These are phyloP conservation scores for Geoglossum cookeanum DNA, from an alignment of 2,329 filamentous ascomycete genomes.

Conservation along the genomic window DNA sequence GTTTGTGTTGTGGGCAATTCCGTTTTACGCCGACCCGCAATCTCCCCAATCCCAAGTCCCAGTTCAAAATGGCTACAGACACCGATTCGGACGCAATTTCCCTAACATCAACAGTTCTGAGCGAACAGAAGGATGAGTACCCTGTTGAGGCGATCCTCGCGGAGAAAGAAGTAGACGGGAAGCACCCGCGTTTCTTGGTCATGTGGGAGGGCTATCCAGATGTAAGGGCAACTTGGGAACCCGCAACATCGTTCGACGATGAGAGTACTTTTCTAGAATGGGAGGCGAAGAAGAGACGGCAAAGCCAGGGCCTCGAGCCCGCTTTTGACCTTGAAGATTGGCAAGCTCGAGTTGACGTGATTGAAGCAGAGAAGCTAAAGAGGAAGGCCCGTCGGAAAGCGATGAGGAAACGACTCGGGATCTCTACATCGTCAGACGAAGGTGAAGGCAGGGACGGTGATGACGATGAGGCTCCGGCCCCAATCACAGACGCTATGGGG, in stretches of 20 bases:
- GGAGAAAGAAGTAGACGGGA: slow-evolving; percentile 21
- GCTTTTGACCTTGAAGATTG: slow-evolving; percentile 19
- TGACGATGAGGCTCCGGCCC: not conserved
- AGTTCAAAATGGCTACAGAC: slow-evolving; percentile 5
- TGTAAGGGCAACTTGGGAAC: slow-evolving; percentile 37
- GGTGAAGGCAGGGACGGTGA: not conserved
- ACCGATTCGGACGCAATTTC: slow-evolving; percentile 32
- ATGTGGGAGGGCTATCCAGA: slow-evolving; percentile 43
- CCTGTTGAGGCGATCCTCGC: slow-evolving; percentile 34
- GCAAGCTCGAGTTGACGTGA: slow-evolving; percentile 13
- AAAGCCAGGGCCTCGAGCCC: slow-evolving; percentile 14
- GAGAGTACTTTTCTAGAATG: slow-evolving; percentile 23
- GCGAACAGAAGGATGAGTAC: slow-evolving; percentile 29
- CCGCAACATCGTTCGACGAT: slow-evolving; percentile 21
- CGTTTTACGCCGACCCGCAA: not conserved
- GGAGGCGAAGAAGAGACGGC: slow-evolving; percentile 17
- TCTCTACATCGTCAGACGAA: not conserved
- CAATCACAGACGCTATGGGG: too few relatives aligned
- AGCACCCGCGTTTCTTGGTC: slow-evolving; percentile 34
- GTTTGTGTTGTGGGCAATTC: not conserved
- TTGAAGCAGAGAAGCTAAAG: slow-evolving; percentile 10
- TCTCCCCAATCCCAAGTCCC: slow-evolving; percentile 2
- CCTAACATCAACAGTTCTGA: slow-evolving; percentile 31
- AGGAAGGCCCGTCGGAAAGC: slow-evolving; percentile 12
- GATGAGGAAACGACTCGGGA: slow-evolving; percentile 17